phyloP scores from a whole-genome alignment of 768 basidiomycete genomes.

The Cantharellus anzutake region DNA sequence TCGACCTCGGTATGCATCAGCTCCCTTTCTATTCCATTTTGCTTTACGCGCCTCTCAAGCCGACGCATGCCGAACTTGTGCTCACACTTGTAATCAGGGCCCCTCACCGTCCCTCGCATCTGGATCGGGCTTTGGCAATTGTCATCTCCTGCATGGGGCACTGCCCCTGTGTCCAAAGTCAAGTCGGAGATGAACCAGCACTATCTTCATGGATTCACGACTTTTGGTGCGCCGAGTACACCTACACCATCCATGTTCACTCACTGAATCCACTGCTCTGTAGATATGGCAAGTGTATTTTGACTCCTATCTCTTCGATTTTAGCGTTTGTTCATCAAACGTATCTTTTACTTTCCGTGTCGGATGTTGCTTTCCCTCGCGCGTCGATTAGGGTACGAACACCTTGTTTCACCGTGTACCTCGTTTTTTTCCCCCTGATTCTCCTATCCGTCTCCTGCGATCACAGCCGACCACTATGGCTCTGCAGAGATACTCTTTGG shows the following conservation, averaged over 20 bases:
- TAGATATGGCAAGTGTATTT: too few relatives aligned
- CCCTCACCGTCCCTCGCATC: slow-evolving; percentile 30
- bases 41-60: too few relatives aligned
- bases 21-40: too few relatives aligned
- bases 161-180: slow-evolving; percentile 42
- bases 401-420: background rate
- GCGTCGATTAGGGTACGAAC: background rate
- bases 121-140: slow-evolving; percentile 77
- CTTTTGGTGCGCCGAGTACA: slow-evolving; percentile 21
- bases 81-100: background rate
- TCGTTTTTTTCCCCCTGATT: background rate
- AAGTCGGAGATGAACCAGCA: slow-evolving; percentile 50
- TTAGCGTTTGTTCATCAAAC: too few relatives aligned
- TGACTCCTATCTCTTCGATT: too few relatives aligned
- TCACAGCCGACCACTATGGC: slow-evolving; percentile 64
- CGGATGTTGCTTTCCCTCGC: background rate
- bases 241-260: too few relatives aligned
- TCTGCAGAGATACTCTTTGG: slow-evolving; percentile 66
- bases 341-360: background rate
- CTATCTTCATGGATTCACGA: slow-evolving; percentile 39
- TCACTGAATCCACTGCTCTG: too few relatives aligned
- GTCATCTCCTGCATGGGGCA: slow-evolving; percentile 74
- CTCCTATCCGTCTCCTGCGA: background rate
- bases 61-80: background rate
- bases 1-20: background rate